Evolutionary conservation across 805 yeast genomes (phyloP).

Genomic region (Lipomyces spencermartinsiae): DNA sequence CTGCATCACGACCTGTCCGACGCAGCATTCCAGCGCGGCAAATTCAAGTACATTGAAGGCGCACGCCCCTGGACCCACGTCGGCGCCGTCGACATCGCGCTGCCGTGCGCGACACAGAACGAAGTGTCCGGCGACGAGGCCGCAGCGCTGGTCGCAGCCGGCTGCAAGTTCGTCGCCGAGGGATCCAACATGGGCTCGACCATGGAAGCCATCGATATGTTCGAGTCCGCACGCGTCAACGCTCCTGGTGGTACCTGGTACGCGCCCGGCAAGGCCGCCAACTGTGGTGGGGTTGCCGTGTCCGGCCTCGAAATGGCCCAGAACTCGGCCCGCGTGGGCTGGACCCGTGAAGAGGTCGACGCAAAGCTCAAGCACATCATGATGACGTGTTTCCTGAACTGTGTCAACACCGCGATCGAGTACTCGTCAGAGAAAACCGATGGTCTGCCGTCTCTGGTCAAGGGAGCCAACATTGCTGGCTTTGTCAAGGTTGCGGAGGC

Average conservation of each 20-base stretch:
- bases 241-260: slow-evolving; percentile 75
- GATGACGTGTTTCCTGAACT: slow-evolving; percentile 90
- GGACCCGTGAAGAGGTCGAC: slow-evolving; percentile 95
- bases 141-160: slow-evolving; percentile 88
- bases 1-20: slow-evolving; percentile 59
- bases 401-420: slow-evolving; percentile 83
- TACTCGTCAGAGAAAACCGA: slow-evolving; percentile 71
- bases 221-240: slow-evolving; percentile 62
- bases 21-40: slow-evolving; percentile 41
- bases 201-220: slow-evolving; percentile 92
- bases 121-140: slow-evolving; percentile 98
- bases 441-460: slow-evolving; percentile 89
- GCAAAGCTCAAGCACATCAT: slow-evolving; percentile 87
- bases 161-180: slow-evolving; percentile 93
- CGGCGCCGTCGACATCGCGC: slow-evolving; percentile 91
- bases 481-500: slow-evolving; percentile 98
- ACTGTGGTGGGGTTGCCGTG: slow-evolving; percentile 99
- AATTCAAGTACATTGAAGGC: slow-evolving; percentile 82
- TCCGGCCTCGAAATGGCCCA: slow-evolving; percentile 99
- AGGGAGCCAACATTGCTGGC: slow-evolving; percentile 99
- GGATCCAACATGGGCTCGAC: slow-evolving; percentile 99
- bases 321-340: slow-evolving; percentile 90
- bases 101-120: slow-evolving; percentile 98
- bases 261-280: slow-evolving; percentile 99
- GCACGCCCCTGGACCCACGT: slow-evolving; percentile 96